These are phyloP conservation scores for Cymbidium sinense DNA, from an alignment of 106 monocot genomes.

Conservation along the genomic window DNA sequence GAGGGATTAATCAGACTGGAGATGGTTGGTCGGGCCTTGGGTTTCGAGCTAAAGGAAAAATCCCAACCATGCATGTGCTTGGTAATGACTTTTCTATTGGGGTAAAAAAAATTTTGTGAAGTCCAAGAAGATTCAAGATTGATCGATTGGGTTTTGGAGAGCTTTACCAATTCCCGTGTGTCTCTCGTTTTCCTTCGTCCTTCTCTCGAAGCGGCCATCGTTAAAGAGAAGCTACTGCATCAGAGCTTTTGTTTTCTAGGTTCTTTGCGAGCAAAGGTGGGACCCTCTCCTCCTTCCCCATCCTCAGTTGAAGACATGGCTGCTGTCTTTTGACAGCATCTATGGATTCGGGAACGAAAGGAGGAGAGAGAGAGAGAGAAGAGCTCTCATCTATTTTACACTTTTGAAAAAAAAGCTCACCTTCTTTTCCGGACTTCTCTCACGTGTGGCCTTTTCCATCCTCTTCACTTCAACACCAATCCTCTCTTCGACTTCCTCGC, in stretches of 20 bases:
- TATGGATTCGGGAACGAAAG: conserved; percentile 25
- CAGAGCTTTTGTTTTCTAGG: background rate
- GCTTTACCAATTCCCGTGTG: background rate
- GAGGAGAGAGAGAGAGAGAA: conserved; percentile 3
- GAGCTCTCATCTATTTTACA: background rate
- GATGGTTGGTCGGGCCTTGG: background rate
- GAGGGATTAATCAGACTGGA: background rate
- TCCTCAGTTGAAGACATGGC: conserved; percentile 13
- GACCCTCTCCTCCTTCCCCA: background rate
- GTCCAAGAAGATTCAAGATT: background rate
- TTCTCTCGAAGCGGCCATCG: background rate
- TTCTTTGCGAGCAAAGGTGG: conserved; percentile 1
- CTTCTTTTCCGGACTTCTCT: conserved; percentile 16
- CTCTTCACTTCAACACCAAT: conserved; percentile 1
- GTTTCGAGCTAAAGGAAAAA: background rate
- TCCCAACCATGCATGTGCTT: background rate
- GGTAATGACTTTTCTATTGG: background rate
- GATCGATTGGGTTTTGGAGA: background rate
- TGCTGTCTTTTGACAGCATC: conserved; percentile 20
- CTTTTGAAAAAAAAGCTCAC: conserved; percentile 23
- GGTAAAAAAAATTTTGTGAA: background rate
- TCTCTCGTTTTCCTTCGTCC: background rate
- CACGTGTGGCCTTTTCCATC: conserved; percentile 24
- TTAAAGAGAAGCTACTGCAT: background rate
- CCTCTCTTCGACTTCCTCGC: too few species aligned